These are phyloP conservation scores for Eleusine indica DNA, from an alignment of 176 grass and related monocot genomes.

Conservation along the genomic window DNA sequence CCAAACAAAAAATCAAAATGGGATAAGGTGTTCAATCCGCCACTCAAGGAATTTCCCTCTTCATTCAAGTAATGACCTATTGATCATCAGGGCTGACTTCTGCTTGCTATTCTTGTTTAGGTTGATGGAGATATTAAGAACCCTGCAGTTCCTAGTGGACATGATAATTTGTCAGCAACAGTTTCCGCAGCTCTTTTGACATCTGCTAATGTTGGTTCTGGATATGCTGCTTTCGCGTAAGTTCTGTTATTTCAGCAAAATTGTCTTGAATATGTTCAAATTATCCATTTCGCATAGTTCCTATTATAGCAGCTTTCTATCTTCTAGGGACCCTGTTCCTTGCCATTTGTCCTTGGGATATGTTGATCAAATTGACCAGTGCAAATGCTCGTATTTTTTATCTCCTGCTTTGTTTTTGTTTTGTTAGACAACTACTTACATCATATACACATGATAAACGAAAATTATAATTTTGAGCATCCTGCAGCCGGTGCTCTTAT, in stretches of 20 bases:
- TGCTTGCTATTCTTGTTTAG: constrained; percentile 52
- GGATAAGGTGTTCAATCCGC: constrained; percentile 81
- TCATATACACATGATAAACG: not conserved
- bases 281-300: constrained; percentile 5
- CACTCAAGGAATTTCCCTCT: not conserved
- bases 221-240: constrained; percentile 97
- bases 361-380: constrained; percentile 12
- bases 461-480: not conserved
- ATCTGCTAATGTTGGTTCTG: constrained; percentile 76
- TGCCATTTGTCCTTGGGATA: not conserved
- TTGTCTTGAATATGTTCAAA: not conserved
- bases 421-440: not conserved
- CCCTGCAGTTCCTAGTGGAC: constrained; percentile 50
- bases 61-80: constrained; percentile 29
- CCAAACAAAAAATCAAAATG: constrained; percentile 95
- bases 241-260: constrained; percentile 40
- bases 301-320: not conserved
- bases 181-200: constrained; percentile 56
- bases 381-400: not conserved
- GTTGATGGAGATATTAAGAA: constrained; percentile 79
- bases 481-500: not conserved
- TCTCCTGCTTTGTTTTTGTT: not conserved
- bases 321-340: not conserved
- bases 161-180: constrained; percentile 52
- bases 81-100: constrained; percentile 27